Evolutionary conservation across 345 rosid species (phyloP), one percentile per base, ranked within the genome.

Genomic region (Pistacia vera): DNA sequence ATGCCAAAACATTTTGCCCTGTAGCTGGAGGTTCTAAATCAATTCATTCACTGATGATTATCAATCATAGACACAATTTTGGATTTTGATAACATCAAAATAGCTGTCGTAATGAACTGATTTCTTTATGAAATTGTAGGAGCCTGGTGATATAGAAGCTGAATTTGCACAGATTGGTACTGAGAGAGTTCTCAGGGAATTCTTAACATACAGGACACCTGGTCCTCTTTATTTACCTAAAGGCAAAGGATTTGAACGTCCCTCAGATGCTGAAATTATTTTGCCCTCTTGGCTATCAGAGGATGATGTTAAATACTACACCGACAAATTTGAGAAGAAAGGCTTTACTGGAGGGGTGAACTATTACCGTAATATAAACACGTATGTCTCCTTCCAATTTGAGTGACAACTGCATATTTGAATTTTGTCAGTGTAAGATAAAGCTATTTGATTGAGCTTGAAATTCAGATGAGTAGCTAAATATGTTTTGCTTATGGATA

Each of bases 281-380:
- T 72, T 91, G 77, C 98, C 99, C 14, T 38, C 91, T 56, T 93
- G 98, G 99, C 73, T 93, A 13, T 76, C 92, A 2, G 87, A 93
- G 69, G 86, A 81, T 77, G 92, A 88, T 70, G 22, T 91, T 13
- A 71, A 80, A 55, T 91, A 88, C 73, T 88, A 84, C 80, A 73
- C 66, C 49, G 49, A 66, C 72, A 90, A 91, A 77, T 92, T 76
- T 63, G 79, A 84, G 77, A 83, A 78, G 16, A 90, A 63, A 54
- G 97, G 99, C 65, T 93, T 95, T 85, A 91, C 98, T 3, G 91
- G 96, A 65, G 85, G 81, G 28, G 68, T 95, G 18, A 95, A 95
- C 88, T 93, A 92, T 84, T 95, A 95, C 82, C 85, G 98, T 69
- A 86, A 85, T 62, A 18, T 89, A 71, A 83, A 92, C 73, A 71